Evolutionary conservation across 164 flowering plant species (phyloP).

Genomic region (Piper longum): DNA sequence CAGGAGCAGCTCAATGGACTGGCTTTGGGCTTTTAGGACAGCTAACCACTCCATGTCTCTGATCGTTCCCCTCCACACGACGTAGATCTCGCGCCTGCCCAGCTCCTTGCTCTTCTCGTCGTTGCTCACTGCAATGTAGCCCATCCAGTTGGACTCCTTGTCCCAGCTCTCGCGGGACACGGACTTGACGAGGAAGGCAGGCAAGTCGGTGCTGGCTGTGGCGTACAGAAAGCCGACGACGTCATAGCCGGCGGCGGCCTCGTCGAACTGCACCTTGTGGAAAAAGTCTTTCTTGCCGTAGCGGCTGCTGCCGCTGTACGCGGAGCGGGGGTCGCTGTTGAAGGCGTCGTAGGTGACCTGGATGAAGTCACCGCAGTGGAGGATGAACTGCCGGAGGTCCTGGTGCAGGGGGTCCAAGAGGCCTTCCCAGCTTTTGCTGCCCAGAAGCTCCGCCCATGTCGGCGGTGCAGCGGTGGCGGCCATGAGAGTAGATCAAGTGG

Average conservation of each 20-base stretch:
- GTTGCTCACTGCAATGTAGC: conserved; percentile 55
- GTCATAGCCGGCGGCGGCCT: conserved; percentile 18
- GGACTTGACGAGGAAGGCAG: conserved; percentile 34
- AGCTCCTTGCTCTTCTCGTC: conserved; percentile 25
- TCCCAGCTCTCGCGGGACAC: conserved; percentile 57
- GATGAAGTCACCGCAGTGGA: conserved; percentile 76
- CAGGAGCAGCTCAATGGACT: conserved; percentile 26
- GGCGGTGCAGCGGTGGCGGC: conserved; percentile 6
- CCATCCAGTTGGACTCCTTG: conserved; percentile 83
- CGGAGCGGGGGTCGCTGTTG: conserved; percentile 64
- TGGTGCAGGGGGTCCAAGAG: conserved; percentile 51
- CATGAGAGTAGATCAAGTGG: not conserved
- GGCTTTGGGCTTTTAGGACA: conserved; percentile 24
- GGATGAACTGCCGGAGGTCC: conserved; percentile 49
- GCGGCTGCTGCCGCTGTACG: conserved; percentile 62
- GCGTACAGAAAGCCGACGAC: conserved; percentile 58
- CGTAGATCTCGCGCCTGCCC: conserved; percentile 65
- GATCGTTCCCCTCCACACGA: conserved; percentile 59
- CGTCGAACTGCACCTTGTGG: conserved; percentile 27
- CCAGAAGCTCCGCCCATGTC: conserved; percentile 51
- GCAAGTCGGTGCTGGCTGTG: conserved; percentile 40
- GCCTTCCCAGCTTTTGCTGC: conserved; percentile 53
- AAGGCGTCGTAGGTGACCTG: conserved; percentile 89
- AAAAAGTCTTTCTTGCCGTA: conserved; percentile 50
- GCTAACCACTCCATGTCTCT: conserved; percentile 55